Conservation (phyloP, 192 early-diverging fungal species). For the Phlyctochytrium planicorne region DNA sequence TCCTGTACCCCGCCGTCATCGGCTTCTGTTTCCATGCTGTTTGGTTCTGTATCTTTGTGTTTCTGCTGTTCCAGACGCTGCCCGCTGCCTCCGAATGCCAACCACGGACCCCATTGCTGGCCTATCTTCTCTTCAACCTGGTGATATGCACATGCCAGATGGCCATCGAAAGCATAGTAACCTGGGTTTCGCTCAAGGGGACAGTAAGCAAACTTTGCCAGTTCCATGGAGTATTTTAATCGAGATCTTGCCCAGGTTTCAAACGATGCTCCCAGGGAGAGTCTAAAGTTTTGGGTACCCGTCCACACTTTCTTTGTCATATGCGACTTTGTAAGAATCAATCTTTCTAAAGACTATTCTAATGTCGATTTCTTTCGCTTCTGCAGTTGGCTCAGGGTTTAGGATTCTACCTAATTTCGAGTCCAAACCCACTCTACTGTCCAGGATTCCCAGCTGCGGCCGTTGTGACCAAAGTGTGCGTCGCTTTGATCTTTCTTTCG, state of each 20-base stretch:
- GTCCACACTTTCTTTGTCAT: constrained; percentile 3
- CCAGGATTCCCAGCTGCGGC: constrained; percentile 5
- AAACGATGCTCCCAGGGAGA: constrained; percentile 26
- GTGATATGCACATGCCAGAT: constrained; percentile 2
- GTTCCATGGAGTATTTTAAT: background rate
- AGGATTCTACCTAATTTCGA: constrained; percentile 14
- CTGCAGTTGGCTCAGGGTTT: constrained; percentile 26
- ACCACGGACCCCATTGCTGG: background rate
- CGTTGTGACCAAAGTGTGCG: constrained; percentile 7
- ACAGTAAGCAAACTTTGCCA: constrained; percentile 14
- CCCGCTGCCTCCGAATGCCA: background rate
- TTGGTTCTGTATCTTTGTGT: constrained; percentile 5
- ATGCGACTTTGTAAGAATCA: constrained; percentile 3
- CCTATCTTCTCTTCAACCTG: constrained; percentile 1
- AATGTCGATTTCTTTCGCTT: background rate
- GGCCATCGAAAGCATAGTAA: constrained; percentile 20
- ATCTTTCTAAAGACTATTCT: too few species aligned
- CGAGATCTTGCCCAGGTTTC: too few species aligned
- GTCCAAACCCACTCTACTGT: background rate
- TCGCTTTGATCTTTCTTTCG: constrained; percentile 13
- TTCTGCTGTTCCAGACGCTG: background rate
- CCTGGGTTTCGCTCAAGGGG: constrained; percentile 30
- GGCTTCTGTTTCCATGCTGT: constrained; percentile 8
- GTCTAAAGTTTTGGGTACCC: constrained; percentile 26
- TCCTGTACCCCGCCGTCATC: constrained; percentile 16